Evolutionary conservation across 805 yeast species (phyloP), one percentile per base, ranked within the genome.

Genomic region (Torulaspora quercuum): DNA sequence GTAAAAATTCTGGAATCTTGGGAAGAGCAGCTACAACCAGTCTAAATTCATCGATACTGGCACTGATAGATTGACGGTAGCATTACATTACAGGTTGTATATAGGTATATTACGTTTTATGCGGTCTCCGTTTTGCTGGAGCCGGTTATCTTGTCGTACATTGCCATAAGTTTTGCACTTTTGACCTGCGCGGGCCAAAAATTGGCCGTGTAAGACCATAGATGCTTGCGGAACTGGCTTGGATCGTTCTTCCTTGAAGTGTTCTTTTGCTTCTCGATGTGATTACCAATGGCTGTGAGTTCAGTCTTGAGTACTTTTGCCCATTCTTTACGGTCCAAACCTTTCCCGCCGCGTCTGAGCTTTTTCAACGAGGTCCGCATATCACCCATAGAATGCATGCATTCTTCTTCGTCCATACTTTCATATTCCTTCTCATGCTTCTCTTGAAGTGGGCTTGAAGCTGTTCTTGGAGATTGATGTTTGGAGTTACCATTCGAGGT

Each of bases 111-210:
- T n/a, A n/a, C n/a, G n/a, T n/a, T n/a, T n/a, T n/a, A n/a, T n/a
- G n/a, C n/a, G n/a, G n/a, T n/a, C n/a, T n/a, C n/a, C n/a, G n/a
- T 33, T 24, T 13, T 25, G 29, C 6, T 13, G 23, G 35, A 25
- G 10, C 44, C 48, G 7, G 44, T 47, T 19, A 80, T 63, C 61
- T 80, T 76, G 43, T 65, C 70, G 60, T 85, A 88, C 95, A 88
- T 87, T 19, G 75, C 79, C 53, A 72, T 70, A 44, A 87, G 75
- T 63, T 82, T 82, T 24, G 68, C 61, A 42, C 90, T 80, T 26
- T 82, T 76, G n/a, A 80, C 95, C 44, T 75, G 73, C 3, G 78
- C 83, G 2, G 96, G 96, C 96, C 96, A 87, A 64, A 78, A 87
- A 36, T 75, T 72, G 13, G 88, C 72, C 4, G 92, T 86, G 57